Evolutionary conservation across 106 monocot species (phyloP).

Genomic region (Amphibolis antarctica): DNA sequence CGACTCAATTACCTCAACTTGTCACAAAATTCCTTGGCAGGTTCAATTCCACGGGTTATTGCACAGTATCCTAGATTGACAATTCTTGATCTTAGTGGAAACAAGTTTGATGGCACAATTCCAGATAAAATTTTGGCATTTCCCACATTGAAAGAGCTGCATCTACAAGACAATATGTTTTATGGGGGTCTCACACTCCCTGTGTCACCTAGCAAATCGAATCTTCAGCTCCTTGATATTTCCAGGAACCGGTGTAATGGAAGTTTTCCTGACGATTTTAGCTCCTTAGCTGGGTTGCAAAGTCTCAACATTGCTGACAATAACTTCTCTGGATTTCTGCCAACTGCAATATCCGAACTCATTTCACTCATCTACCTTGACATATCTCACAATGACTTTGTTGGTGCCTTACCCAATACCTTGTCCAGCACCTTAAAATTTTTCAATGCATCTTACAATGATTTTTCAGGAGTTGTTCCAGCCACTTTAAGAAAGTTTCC

Average conservation of each 20-base stretch:
- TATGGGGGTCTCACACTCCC: constrained; percentile 34
- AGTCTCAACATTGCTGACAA: constrained; percentile 71
- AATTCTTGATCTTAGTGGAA: constrained; percentile 49
- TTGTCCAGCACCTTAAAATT: constrained; percentile 34
- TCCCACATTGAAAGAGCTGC: constrained; percentile 55
- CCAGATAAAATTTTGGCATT: constrained; percentile 41
- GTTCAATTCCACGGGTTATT: constrained; percentile 53
- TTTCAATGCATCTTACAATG: constrained; percentile 93
- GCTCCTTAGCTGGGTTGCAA: constrained; percentile 38
- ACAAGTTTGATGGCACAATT: constrained; percentile 38
- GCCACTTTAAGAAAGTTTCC: constrained; percentile 74
- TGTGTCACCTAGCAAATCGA: constrained; percentile 34
- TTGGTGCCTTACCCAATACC: constrained; percentile 47
- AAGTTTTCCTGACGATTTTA: constrained; percentile 38
- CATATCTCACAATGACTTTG: constrained; percentile 62
- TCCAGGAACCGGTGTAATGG: constrained; percentile 68
- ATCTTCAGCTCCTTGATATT: constrained; percentile 48
- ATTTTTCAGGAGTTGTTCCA: constrained; percentile 71
- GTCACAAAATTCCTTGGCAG: constrained; percentile 51
- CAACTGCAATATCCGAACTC: constrained; percentile 9
- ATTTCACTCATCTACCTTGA: constrained; percentile 38
- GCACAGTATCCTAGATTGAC: constrained; percentile 58
- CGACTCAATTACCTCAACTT: constrained; percentile 41
- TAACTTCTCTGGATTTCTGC: constrained; percentile 44
- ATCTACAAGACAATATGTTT: constrained; percentile 53